A percentile compares a stretch with the other conserved stretches of the same genome.
Conservation (phyloP, 2,329 filamentous ascomycete species). For the Ascochyta lentis region DNA sequence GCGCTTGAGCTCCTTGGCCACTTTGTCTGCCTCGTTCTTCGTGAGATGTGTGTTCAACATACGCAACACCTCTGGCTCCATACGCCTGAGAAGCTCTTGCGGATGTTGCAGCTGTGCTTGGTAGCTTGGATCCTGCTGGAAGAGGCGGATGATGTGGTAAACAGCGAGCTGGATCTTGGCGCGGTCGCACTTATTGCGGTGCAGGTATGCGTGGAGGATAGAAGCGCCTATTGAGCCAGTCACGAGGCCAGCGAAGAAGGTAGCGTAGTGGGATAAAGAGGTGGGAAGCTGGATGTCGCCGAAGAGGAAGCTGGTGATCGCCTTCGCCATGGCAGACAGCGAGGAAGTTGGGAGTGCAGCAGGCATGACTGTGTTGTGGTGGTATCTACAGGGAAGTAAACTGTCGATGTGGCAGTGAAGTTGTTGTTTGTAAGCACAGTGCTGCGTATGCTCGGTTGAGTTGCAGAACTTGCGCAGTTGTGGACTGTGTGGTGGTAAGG, state of each 20-base stretch:
- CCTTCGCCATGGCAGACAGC: constrained; percentile 8
- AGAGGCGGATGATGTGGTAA: constrained; percentile 15
- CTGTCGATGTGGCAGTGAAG: background rate
- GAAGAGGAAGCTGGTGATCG: constrained; percentile 15
- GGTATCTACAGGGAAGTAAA: background rate
- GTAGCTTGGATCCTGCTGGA: background rate
- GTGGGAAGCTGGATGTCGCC: constrained; percentile 7
- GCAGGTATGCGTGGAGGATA: constrained; percentile 12
- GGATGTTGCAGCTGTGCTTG: background rate
- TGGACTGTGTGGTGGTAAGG: background rate
- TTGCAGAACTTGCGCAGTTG: background rate
- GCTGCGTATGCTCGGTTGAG: background rate
- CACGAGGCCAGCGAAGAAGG: constrained; percentile 10
- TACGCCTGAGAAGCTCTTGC: constrained; percentile 1
- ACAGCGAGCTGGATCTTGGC: constrained; percentile 26
- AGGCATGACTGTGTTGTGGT: background rate
- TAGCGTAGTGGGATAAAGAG: constrained; percentile 2
- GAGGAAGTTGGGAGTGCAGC: background rate
- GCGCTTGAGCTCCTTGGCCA: constrained; percentile 11
- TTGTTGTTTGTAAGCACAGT: background rate
- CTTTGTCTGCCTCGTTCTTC: constrained; percentile 7
- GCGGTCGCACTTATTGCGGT: constrained; percentile 4
- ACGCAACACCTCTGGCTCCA: constrained; percentile 14
- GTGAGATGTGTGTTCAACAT: constrained; percentile 15
- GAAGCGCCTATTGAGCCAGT: background rate